Evolutionary conservation across 1,284 basidiomycete genomes (phyloP).

Genomic region (Pseudozyma sp.): DNA sequence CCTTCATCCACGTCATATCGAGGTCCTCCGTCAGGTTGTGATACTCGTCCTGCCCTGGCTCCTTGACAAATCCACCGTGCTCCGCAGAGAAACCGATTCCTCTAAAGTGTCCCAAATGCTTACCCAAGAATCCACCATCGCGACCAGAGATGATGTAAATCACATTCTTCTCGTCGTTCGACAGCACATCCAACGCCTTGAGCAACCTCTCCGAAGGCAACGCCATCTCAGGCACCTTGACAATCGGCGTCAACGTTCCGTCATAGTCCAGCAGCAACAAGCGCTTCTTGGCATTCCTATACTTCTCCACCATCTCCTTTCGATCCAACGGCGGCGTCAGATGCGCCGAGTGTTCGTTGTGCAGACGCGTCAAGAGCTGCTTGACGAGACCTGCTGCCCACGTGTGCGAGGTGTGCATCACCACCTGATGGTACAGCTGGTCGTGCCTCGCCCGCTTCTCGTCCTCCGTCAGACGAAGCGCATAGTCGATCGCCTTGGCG

Average conservation of each 20-base stretch:
- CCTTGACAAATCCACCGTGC: constrained; percentile 91
- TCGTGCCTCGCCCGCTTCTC: constrained; percentile 85
- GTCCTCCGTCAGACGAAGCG: constrained; percentile 80
- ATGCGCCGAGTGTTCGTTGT: constrained; percentile 82
- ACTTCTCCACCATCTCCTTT: constrained; percentile 76
- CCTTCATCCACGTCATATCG: constrained; percentile 98
- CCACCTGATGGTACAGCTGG: constrained; percentile 79
- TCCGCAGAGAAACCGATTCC: constrained; percentile 92
- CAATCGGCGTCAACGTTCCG: constrained; percentile 95
- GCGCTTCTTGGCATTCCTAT: constrained; percentile 81
- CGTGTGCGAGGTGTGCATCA: constrained; percentile 93
- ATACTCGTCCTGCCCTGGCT: constrained; percentile 79
- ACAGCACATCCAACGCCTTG: constrained; percentile 78
- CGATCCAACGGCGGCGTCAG: constrained; percentile 86
- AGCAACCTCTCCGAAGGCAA: constrained; percentile 83
- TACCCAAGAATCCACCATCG: constrained; percentile 90
- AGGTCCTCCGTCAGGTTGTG: constrained; percentile 87
- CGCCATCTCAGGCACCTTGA: constrained; percentile 90
- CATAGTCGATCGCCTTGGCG: constrained; percentile 91
- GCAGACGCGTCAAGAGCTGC: constrained; percentile 85
- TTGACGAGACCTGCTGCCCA: constrained; percentile 93
- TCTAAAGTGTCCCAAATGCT: constrained; percentile 87
- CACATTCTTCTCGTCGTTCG: constrained; percentile 84
- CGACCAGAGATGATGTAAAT: constrained; percentile 98
- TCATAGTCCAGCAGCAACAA: constrained; percentile 97